A percentile compares a stretch with the other conserved stretches of the same genome.
These are phyloP conservation scores for Nitzschia inconspicua DNA, from an alignment of 108 stramenopile genomes.

Conservation along the genomic window DNA sequence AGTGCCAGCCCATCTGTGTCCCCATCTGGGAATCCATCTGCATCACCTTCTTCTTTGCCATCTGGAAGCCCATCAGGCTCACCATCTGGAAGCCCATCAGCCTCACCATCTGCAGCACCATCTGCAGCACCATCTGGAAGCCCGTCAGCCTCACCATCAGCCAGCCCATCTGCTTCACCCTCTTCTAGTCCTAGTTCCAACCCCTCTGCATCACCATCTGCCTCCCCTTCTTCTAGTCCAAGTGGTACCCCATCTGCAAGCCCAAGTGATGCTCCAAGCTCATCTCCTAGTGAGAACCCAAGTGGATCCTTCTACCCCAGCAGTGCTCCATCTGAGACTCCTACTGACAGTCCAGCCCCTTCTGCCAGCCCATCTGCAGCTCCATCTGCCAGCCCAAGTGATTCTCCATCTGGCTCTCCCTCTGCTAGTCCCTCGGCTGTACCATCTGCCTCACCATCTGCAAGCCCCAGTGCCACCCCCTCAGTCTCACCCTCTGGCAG, in stretches of 20 bases:
- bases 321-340: neutral
- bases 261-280: neutral
- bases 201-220: neutral
- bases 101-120: neutral
- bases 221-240: neutral
- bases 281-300: constrained; percentile 1
- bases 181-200: neutral
- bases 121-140: neutral
- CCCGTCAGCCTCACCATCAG: neutral
- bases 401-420: neutral
- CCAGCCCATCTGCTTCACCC: neutral
- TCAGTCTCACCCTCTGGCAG: neutral
- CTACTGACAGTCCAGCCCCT: constrained; percentile 1
- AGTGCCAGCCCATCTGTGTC: neutral
- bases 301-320: constrained; percentile 11
- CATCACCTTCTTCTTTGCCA: neutral
- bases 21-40: neutral
- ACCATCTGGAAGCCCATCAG: neutral
- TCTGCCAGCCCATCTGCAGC: neutral
- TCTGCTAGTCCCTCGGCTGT: neutral
- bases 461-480: neutral
- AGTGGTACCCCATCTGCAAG: neutral
- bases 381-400: neutral
- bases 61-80: neutral
- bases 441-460: neutral